These are phyloP conservation scores for Pilobolus umbonatus DNA, from an alignment of 192 early-diverging fungal genomes.

Conservation along the genomic window DNA sequence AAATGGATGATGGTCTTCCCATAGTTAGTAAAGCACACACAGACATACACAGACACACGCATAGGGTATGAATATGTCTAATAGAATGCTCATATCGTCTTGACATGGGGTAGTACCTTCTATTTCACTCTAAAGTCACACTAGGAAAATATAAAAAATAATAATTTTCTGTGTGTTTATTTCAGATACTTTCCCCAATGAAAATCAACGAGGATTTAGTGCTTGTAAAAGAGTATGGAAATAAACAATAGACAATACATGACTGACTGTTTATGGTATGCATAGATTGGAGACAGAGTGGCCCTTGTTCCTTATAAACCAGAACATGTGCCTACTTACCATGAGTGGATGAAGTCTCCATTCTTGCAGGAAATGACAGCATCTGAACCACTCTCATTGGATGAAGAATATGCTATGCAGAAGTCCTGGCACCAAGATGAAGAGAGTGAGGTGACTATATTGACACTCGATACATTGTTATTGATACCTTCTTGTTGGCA, in stretches of 20 bases:
- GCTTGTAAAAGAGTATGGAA: constrained; percentile 13
- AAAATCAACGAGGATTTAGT: constrained; percentile 29
- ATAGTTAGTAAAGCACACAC: no score
- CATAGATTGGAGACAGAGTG: constrained; percentile 55
- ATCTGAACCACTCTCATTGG: constrained; percentile 86
- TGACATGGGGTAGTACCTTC: no score
- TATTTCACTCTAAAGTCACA: no score
- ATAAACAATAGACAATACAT: background rate
- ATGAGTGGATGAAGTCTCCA: constrained; percentile 93
- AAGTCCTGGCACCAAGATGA: constrained; percentile 81
- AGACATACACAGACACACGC: no score
- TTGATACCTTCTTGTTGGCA: constrained; percentile 4
- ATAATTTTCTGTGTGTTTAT: background rate
- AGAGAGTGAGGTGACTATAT: constrained; percentile 48
- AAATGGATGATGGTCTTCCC: no score
- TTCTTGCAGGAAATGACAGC: constrained; percentile 92
- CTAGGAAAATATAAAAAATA: no score
- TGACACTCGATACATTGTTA: background rate
- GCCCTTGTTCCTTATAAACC: constrained; percentile 81
- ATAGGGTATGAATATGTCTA: no score
- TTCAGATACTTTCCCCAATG: constrained; percentile 13
- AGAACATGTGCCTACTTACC: constrained; percentile 85
- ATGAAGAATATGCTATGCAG: constrained; percentile 97
- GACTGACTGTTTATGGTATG: background rate
- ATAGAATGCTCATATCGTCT: no score